phyloP scores from a whole-genome alignment of 1,284 basidiomycete genomes.

The Austroboletus novae-zelandiae region DNA sequence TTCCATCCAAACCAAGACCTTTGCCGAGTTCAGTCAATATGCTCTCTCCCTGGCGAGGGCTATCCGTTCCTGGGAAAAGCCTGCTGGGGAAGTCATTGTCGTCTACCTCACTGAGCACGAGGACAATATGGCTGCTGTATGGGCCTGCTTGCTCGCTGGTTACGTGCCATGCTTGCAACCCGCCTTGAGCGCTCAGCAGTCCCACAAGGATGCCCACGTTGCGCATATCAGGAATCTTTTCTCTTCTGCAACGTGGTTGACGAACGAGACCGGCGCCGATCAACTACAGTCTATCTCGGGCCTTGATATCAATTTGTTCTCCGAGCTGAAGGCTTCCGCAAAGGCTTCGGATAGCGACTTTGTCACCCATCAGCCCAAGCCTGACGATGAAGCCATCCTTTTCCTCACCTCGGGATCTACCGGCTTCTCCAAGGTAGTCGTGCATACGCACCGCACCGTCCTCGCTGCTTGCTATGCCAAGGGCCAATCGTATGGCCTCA shows the following conservation, averaged over 20 bases:
- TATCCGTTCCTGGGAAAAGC: conserved; percentile 20
- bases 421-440: conserved; percentile 30
- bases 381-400: conserved; percentile 28
- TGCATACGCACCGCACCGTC: conserved; percentile 25
- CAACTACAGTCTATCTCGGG: conserved; percentile 28
- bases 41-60: conserved; percentile 21
- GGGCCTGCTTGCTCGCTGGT: conserved; percentile 32
- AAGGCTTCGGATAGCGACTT: conserved; percentile 12
- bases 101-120: conserved; percentile 33
- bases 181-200: conserved; percentile 31
- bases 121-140: conserved; percentile 33
- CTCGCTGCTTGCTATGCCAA: conserved; percentile 28
- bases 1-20: conserved; percentile 31
- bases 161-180: conserved; percentile 33
- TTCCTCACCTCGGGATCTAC: conserved; percentile 30
- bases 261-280: conserved; percentile 30
- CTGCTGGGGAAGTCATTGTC: conserved; percentile 29
- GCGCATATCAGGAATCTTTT: conserved; percentile 28
- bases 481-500: conserved; percentile 24
- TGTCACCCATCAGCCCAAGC: conserved; percentile 11
- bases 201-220: conserved; percentile 32
- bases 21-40: conserved; percentile 20
- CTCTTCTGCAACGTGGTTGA: conserved; percentile 30
- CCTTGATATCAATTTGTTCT: conserved; percentile 28
- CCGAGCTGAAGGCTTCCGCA: conserved; percentile 20